Percentiles rank a stretch among this genome's conserved stretches.
phyloP scores from a whole-genome alignment of 2,329 filamentous ascomycete genomes.

The Geosmithia putterillii region DNA sequence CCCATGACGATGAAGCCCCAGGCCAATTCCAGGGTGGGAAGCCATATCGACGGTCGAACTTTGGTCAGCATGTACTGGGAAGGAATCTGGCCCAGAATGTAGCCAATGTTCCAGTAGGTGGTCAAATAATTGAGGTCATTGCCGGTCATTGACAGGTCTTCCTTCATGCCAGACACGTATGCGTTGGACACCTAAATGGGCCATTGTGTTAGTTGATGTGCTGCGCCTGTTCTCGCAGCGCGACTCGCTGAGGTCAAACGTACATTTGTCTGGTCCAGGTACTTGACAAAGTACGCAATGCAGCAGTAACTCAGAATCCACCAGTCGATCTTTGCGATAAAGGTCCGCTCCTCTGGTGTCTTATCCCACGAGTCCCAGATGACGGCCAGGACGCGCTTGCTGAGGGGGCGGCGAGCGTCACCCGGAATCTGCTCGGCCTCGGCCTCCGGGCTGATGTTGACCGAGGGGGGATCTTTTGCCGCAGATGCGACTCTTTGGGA shows the following conservation, averaged over 20 bases:
- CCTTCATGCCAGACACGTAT: constrained; percentile 29
- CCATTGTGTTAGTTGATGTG: neutral
- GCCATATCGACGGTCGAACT: constrained; percentile 21
- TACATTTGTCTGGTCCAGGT: constrained; percentile 17
- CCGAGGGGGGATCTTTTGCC: neutral
- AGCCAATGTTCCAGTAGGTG: constrained; percentile 44
- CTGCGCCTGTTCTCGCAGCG: no score
- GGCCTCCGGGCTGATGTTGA: neutral
- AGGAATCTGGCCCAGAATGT: constrained; percentile 32
- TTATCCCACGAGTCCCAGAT: constrained; percentile 21
- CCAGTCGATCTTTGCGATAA: constrained; percentile 20
- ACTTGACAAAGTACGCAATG: constrained; percentile 22
- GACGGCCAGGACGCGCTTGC: constrained; percentile 9
- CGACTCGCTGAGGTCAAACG: constrained; percentile 2
- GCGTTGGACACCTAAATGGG: constrained; percentile 19
- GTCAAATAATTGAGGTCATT: constrained; percentile 39
- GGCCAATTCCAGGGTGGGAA: constrained; percentile 19
- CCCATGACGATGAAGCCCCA: constrained; percentile 17
- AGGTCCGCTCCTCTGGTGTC: constrained; percentile 15
- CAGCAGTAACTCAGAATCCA: constrained; percentile 21
- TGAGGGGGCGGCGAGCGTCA: constrained; percentile 1
- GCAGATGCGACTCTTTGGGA: neutral
- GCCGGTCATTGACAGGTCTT: constrained; percentile 34
- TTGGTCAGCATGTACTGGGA: constrained; percentile 23
- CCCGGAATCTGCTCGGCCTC: neutral